A percentile compares a stretch with the other conserved stretches of the same genome.
phyloP scores from a whole-genome alignment of 1,284 basidiomycete species.

The Mrakiaceae sp. region DNA sequence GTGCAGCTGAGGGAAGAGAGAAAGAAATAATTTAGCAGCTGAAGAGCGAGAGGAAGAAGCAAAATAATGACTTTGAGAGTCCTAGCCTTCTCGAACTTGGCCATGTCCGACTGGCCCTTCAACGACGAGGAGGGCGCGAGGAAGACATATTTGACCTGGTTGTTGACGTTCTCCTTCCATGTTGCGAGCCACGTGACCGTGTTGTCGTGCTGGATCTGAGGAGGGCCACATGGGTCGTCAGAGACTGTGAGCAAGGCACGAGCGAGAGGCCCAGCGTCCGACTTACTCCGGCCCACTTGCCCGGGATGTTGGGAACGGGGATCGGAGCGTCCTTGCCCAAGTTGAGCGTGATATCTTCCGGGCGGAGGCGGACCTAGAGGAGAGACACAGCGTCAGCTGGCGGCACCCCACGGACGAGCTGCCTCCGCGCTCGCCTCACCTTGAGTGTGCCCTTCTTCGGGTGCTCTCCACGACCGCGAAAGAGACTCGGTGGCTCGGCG shows the following conservation, averaged over 20 bases:
- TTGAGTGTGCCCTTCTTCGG: constrained; percentile 95
- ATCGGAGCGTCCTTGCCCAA: constrained; percentile 62
- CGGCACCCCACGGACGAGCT: no score
- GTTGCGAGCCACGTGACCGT: constrained; percentile 96
- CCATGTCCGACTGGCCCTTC: constrained; percentile 92
- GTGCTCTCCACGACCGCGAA: constrained; percentile 95
- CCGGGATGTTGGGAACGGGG: constrained; percentile 75
- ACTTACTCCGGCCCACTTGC: constrained; percentile 56
- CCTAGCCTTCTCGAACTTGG: constrained; percentile 91
- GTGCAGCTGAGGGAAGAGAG: constrained; percentile 49
- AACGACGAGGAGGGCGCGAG: constrained; percentile 83
- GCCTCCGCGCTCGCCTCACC: constrained; percentile 40
- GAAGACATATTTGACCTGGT: constrained; percentile 91
- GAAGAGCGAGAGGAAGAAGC: background rate
- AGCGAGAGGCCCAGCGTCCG: constrained; percentile 17
- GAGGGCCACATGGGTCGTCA: background rate
- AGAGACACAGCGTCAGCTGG: background rate
- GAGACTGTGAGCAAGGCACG: background rate
- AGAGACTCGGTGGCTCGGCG: constrained; percentile 93
- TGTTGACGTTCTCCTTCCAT: constrained; percentile 93
- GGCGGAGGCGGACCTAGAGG: constrained; percentile 62
- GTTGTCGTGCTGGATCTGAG: constrained; percentile 65
- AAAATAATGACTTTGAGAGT: constrained; percentile 63
- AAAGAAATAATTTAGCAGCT: background rate
- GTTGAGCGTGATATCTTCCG: constrained; percentile 90